Evolutionary conservation across 2,329 filamentous ascomycete genomes (phyloP), one percentile per base, ranked within the genome.

Genomic region (Penicillium palitans): DNA sequence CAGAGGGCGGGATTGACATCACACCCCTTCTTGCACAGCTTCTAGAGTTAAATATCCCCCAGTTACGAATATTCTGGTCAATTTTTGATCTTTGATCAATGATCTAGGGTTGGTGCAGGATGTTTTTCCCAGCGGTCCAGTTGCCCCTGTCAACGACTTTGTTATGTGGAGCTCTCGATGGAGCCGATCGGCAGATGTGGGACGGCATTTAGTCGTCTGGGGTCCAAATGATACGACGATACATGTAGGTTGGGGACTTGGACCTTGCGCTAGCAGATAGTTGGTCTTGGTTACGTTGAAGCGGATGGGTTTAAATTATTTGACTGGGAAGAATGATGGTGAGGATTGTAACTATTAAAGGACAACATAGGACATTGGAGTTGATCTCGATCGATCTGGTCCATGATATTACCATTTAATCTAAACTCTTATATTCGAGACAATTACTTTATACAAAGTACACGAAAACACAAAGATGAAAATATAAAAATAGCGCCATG

Each of bases 1-100:
- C 27, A 2, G 27, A 9, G 6, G 90, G 85, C 0, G 91, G 91
- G 3, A 89, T 96, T 7, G 91, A 91, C 0, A 90, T 96, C 60
- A 96, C 91, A 29, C 91, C 91, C 2, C 66, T 95, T n/a, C 31
- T 52, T 17, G 48, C 33, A 37, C 54, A 91, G 65, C 80, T 86
- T n/a, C 78, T 76, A 0, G 73, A 81, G 6, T 69, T 91, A 1
- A 72, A 79, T 58, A 61, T 76, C 6, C 65, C 71, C 1, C 69
- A 72, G 4, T 70, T 95, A 39, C 75, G 67, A 27, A 70, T 95
- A 5, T 78, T 91, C 1, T 96, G 91, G 91, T 87, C 12, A 33
- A 33, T 15, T 12, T 12, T 12, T 12, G 31, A 13, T 13, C 84
- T 2, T 78, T 82, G 6, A 25, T 45, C 15, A 15, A 52, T 7